Percentiles rank a stretch among this genome's conserved stretches.
phyloP scores from a whole-genome alignment of 768 basidiomycete genomes.

The Auriculariales sp. region DNA sequence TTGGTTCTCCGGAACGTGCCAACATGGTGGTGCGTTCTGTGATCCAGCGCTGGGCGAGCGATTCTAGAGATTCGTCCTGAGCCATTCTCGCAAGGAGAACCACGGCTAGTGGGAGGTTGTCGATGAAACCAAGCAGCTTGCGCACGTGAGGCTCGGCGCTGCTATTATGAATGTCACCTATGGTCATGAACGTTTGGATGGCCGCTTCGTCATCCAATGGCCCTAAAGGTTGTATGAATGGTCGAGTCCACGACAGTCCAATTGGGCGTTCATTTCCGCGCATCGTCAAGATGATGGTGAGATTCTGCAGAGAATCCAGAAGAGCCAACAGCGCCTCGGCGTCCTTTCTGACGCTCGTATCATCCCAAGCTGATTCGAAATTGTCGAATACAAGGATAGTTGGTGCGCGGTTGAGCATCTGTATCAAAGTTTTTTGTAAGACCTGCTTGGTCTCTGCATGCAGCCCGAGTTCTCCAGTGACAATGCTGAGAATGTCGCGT shows the following conservation, averaged over 20 bases:
- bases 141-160: conserved; percentile 9
- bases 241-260: conserved; percentile 11
- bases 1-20: conserved; percentile 4
- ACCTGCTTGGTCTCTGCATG: neutral
- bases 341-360: conserved; percentile 7
- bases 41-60: conserved; percentile 9
- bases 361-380: conserved; percentile 13
- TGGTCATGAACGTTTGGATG: conserved; percentile 9
- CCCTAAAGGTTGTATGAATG: conserved; percentile 8
- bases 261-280: conserved; percentile 13
- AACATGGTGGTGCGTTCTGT: conserved; percentile 11
- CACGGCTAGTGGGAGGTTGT: conserved; percentile 12
- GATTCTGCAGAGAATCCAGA: conserved; percentile 6
- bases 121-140: conserved; percentile 9
- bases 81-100: conserved; percentile 11
- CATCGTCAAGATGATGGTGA: conserved; percentile 12
- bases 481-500: neutral
- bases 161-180: conserved; percentile 11
- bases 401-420: neutral
- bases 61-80: conserved; percentile 8
- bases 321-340: conserved; percentile 9
- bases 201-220: conserved; percentile 10
- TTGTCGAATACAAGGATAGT: conserved; percentile 11
- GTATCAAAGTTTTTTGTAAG: neutral
- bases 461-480: neutral